Evolutionary conservation across 768 basidiomycete species (phyloP).

Genomic region (Lactarius sanguifluus): DNA sequence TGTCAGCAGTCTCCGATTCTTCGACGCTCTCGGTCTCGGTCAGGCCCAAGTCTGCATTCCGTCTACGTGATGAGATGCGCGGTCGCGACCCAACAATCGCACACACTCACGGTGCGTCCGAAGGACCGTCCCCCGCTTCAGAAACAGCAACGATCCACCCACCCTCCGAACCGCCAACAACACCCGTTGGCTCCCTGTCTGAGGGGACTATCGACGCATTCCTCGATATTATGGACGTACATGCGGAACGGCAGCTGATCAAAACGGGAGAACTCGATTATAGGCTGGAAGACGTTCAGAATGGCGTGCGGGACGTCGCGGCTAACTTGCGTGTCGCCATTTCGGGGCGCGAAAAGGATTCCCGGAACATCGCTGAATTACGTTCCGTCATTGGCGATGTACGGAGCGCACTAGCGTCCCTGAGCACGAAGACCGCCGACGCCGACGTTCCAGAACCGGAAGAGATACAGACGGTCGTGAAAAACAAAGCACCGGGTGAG

Average conservation of each 20-base stretch:
- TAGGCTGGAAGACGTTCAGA: constrained; percentile 20
- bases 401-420: constrained; percentile 3
- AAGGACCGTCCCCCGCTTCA: background rate
- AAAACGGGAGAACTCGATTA: constrained; percentile 21
- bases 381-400: constrained; percentile 19
- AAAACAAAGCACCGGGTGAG: constrained; percentile 40
- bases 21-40: background rate
- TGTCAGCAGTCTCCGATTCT: constrained; percentile 20
- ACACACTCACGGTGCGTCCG: background rate
- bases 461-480: constrained; percentile 43
- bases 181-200: constrained; percentile 11
- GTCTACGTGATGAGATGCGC: constrained; percentile 30
- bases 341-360: constrained; percentile 22
- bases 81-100: background rate
- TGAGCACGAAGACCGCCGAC: constrained; percentile 4
- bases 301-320: constrained; percentile 18
- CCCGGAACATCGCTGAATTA: constrained; percentile 27
- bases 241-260: constrained; percentile 29
- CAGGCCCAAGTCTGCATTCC: constrained; percentile 29
- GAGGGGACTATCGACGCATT: constrained; percentile 18
- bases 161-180: constrained; percentile 14
- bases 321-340: constrained; percentile 19
- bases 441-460: constrained; percentile 27
- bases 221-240: constrained; percentile 26
- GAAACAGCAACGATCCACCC: constrained; percentile 10